Evolutionary conservation across 495 filamentous ascomycete genomes (phyloP).

Genomic region (Annulohypoxylon maeteangense): DNA sequence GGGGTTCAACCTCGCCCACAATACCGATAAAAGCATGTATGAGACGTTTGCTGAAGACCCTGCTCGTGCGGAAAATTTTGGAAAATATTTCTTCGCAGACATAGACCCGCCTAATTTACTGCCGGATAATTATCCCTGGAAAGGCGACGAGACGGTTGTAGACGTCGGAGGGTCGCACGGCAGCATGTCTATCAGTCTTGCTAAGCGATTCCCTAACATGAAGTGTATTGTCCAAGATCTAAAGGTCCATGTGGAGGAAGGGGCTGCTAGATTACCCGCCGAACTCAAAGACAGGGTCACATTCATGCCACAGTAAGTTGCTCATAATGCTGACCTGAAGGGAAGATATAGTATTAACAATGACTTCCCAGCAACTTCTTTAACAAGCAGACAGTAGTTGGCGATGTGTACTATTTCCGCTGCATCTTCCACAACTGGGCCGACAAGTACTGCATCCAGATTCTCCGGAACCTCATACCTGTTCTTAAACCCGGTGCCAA

Average conservation of each 20-base stretch:
- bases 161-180: slow-evolving; percentile 40
- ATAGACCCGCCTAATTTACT: slow-evolving; percentile 9
- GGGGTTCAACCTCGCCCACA: slow-evolving; percentile 38
- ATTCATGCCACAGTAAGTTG: slow-evolving; percentile 52
- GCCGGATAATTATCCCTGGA: slow-evolving; percentile 35
- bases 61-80: slow-evolving; percentile 31
- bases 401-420: slow-evolving; percentile 64
- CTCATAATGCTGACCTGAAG: not conserved
- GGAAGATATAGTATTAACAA: not conserved
- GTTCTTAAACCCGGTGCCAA: slow-evolving; percentile 51
- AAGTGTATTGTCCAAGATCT: slow-evolving; percentile 50
- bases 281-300: slow-evolving; percentile 48
- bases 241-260: slow-evolving; percentile 34
- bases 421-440: slow-evolving; percentile 63
- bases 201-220: slow-evolving; percentile 34
- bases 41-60: slow-evolving; percentile 33
- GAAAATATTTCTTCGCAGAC: slow-evolving; percentile 19
- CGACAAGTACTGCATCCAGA: slow-evolving; percentile 53
- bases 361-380: slow-evolving; percentile 55
- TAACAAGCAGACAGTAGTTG: slow-evolving; percentile 55
- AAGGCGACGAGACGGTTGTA: slow-evolving; percentile 10
- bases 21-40: slow-evolving; percentile 38
- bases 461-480: slow-evolving; percentile 54
- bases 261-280: slow-evolving; percentile 26
- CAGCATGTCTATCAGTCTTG: slow-evolving; percentile 28